phyloP scores from a whole-genome alignment of 2,329 filamentous ascomycete species.

The Penicillium sp. region DNA sequence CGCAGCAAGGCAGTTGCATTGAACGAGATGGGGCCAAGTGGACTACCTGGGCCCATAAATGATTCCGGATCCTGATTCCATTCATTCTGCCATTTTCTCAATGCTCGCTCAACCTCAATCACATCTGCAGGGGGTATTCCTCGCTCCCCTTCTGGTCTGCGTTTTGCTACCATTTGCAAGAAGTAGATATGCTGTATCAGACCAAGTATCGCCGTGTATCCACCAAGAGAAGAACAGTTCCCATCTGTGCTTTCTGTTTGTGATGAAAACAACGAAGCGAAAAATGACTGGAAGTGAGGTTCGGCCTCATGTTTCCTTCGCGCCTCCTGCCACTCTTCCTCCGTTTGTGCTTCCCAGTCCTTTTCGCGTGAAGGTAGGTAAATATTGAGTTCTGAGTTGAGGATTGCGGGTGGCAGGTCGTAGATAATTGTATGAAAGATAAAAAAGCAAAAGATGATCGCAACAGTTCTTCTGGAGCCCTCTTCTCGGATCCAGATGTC shows the following conservation, averaged over 20 bases:
- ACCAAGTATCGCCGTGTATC: constrained; percentile 71
- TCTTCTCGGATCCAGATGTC: constrained; percentile 16
- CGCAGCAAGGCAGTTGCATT: constrained; percentile 68
- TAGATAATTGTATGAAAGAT: constrained; percentile 23
- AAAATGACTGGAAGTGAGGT: constrained; percentile 1
- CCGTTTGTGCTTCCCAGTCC: constrained; percentile 12
- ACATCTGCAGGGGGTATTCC: constrained; percentile 1
- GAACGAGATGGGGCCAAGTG: constrained; percentile 66
- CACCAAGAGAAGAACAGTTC: constrained; percentile 56
- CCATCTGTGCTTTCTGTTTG: constrained; percentile 1
- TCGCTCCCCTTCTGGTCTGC: not conserved
- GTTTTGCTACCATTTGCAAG: constrained; percentile 49
- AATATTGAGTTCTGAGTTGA: constrained; percentile 17
- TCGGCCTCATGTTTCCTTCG: not conserved
- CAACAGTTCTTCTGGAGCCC: constrained; percentile 17
- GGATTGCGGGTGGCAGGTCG: constrained; percentile 17
- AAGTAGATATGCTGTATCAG: constrained; percentile 73
- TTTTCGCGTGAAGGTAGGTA: constrained; percentile 14
- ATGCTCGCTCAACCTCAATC: constrained; percentile 47
- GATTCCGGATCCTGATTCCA: constrained; percentile 48
- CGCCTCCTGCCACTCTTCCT: constrained; percentile 8
- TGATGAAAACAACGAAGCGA: constrained; percentile 1
- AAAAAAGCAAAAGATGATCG: constrained; percentile 22
- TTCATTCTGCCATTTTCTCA: constrained; percentile 43
- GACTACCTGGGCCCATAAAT: constrained; percentile 32